Conservation (phyloP, 306 rosid genomes). For the Castanea mollissima region DNA sequence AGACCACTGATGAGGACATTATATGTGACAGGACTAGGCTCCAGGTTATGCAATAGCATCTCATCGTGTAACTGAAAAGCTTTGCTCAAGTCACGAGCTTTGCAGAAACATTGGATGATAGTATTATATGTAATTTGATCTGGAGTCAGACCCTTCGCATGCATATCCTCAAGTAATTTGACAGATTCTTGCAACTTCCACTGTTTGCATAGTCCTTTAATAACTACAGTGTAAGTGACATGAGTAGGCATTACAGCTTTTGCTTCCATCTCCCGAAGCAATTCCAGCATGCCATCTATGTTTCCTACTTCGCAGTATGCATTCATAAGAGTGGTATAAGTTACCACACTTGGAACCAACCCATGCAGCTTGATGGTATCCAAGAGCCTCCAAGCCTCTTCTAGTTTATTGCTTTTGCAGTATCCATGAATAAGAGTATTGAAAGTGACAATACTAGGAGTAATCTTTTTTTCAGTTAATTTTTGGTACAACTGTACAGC, state of each 20-base stretch:
- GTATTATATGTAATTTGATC: slow-evolving; percentile 50
- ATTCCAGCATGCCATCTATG: slow-evolving; percentile 26
- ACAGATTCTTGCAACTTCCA: slow-evolving; percentile 37
- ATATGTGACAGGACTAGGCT: slow-evolving; percentile 48
- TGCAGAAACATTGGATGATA: slow-evolving; percentile 44
- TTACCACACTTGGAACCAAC: slow-evolving; percentile 39
- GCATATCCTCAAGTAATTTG: slow-evolving; percentile 33
- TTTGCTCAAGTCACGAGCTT: slow-evolving; percentile 37
- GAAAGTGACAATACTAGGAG: slow-evolving; percentile 47
- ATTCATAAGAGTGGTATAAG: slow-evolving; percentile 55
- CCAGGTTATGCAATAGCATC: slow-evolving; percentile 45
- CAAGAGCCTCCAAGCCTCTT: slow-evolving; percentile 37
- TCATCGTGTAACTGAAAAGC: slow-evolving; percentile 45
- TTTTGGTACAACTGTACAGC: slow-evolving; percentile 36
- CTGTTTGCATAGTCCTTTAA: slow-evolving; percentile 51
- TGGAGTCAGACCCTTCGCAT: slow-evolving; percentile 38
- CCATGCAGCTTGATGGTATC: slow-evolving; percentile 34
- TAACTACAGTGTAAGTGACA: slow-evolving; percentile 44
- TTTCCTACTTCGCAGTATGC: slow-evolving; percentile 42
- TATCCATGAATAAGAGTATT: slow-evolving; percentile 47
- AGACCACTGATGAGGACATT: slow-evolving; percentile 52
- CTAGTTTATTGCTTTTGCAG: slow-evolving; percentile 41
- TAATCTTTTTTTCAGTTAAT: slow-evolving; percentile 31
- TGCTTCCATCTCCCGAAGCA: slow-evolving; percentile 42
- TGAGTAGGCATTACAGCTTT: slow-evolving; percentile 35